phyloP scores from a whole-genome alignment of 2,329 filamentous ascomycete species.

The Hymenoscyphus linearis region DNA sequence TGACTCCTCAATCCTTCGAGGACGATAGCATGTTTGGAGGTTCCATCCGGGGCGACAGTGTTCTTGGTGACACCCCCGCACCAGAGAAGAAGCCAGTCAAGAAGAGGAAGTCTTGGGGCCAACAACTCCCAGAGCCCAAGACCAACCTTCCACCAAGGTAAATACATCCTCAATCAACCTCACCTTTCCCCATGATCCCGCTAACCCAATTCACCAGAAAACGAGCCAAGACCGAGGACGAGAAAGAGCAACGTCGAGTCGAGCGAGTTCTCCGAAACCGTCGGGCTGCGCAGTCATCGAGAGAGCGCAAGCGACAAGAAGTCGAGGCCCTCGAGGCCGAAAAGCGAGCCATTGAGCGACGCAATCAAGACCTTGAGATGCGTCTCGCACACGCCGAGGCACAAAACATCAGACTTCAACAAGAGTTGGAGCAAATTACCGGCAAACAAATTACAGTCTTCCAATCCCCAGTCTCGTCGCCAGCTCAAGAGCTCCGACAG shows the following conservation, averaged over 20 bases:
- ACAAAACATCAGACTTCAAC: slow-evolving; percentile 25
- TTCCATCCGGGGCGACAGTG: slow-evolving; percentile 20
- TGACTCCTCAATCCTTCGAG: slow-evolving; percentile 32
- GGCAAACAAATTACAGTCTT: slow-evolving; percentile 32
- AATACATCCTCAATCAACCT: slow-evolving; percentile 23
- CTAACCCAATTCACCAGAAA: slow-evolving; percentile 52
- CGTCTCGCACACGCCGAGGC: slow-evolving; percentile 40
- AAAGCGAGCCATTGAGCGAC: slow-evolving; percentile 60
- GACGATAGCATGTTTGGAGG: slow-evolving; percentile 31
- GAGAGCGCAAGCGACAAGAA: slow-evolving; percentile 61
- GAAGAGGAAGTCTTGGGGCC: slow-evolving; percentile 98
- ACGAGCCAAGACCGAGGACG: slow-evolving; percentile 96
- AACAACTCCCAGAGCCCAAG: slow-evolving; percentile 93
- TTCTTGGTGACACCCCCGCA: slow-evolving; percentile 25
- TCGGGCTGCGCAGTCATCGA: slow-evolving; percentile 90
- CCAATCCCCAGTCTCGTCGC: slow-evolving; percentile 37
- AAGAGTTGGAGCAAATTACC: slow-evolving; percentile 24
- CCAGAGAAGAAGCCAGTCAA: slow-evolving; percentile 70
- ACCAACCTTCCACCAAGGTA: slow-evolving; percentile 90
- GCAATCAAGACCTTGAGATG: slow-evolving; percentile 66
- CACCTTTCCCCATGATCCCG: slow-evolving; percentile 4
- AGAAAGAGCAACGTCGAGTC: slow-evolving; percentile 96
- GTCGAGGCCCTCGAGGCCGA: slow-evolving; percentile 75
- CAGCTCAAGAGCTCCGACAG: slow-evolving; percentile 36
- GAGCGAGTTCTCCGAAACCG: slow-evolving; percentile 96